These are phyloP conservation scores for Carex kokanica DNA, from an alignment of 176 grass and related monocot species.

Conservation along the genomic window DNA sequence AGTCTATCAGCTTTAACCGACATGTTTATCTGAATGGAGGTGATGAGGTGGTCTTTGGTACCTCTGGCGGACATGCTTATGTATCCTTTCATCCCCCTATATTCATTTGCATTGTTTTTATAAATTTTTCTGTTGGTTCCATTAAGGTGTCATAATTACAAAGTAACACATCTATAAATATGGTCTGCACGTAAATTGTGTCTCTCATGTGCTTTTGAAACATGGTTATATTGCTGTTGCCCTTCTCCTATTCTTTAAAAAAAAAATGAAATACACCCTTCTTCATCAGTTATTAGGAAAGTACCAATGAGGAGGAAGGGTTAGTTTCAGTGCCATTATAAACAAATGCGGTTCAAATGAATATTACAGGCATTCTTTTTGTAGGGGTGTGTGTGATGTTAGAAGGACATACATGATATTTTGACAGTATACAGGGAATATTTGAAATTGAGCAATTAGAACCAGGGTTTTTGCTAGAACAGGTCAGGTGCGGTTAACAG, in stretches of 20 bases:
- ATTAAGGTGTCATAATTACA: not conserved
- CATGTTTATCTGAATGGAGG: slow-evolving; percentile 75
- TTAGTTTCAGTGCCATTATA: not conserved
- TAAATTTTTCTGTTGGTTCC: slow-evolving; percentile 23
- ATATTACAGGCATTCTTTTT: not conserved
- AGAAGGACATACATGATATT: not conserved
- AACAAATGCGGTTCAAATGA: not conserved
- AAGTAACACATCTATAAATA: not conserved
- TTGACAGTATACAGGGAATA: not conserved
- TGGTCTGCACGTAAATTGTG: not conserved
- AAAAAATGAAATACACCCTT: not conserved
- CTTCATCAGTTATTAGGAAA: not conserved
- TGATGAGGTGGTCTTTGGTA: slow-evolving; percentile 82
- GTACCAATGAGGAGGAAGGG: not conserved
- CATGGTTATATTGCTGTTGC: not conserved
- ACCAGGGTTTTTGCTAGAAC: not conserved
- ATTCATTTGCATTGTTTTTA: slow-evolving; percentile 14
- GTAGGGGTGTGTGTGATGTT: not conserved
- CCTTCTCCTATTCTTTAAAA: not conserved
- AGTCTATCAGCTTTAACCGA: slow-evolving; percentile 33
- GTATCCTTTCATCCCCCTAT: slow-evolving; percentile 60
- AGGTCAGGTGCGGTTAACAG: not conserved
- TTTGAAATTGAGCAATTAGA: not conserved
- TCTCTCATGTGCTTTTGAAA: not conserved
- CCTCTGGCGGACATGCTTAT: slow-evolving; percentile 77